A percentile compares a stretch with the other conserved stretches of the same genome.
Evolutionary conservation across 768 basidiomycete species (phyloP).

Genomic region (Lepiota brunneoincarnata): DNA sequence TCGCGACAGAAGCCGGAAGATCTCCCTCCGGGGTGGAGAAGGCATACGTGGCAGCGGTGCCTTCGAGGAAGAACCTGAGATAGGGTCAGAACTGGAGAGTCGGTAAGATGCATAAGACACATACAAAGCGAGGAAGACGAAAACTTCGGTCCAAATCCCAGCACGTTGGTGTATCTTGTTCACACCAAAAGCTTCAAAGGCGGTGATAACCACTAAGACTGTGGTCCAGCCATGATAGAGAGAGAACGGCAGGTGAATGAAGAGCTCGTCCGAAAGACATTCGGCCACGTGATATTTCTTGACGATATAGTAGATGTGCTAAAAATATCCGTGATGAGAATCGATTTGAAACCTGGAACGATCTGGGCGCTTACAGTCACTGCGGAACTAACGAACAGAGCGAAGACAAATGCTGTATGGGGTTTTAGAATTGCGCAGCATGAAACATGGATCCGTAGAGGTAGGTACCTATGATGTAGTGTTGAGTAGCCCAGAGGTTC

Average conservation of each 20-base stretch:
- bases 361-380: constrained; percentile 40
- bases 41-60: constrained; percentile 90
- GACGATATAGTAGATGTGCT: constrained; percentile 93
- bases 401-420: constrained; percentile 74
- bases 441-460: neutral
- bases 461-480: constrained; percentile 64
- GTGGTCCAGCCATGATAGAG: constrained; percentile 94
- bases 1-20: constrained; percentile 86
- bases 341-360: constrained; percentile 26
- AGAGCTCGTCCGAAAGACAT: constrained; percentile 72
- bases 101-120: constrained; percentile 23
- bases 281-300: constrained; percentile 80
- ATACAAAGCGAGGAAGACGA: constrained; percentile 89
- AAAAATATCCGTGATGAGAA: constrained; percentile 24
- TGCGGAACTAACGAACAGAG: constrained; percentile 81
- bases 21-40: constrained; percentile 91
- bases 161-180: constrained; percentile 61
- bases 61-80: constrained; percentile 84
- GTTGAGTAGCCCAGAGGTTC: constrained; percentile 76
- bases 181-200: constrained; percentile 87
- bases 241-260: constrained; percentile 94
- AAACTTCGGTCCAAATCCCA: constrained; percentile 91
- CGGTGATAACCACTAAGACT: constrained; percentile 76
- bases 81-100: constrained; percentile 5
- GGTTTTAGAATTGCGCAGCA: constrained; percentile 10